These are phyloP conservation scores for Malassezia obtusa DNA, from an alignment of 1,284 basidiomycete species.

Conservation along the genomic window DNA sequence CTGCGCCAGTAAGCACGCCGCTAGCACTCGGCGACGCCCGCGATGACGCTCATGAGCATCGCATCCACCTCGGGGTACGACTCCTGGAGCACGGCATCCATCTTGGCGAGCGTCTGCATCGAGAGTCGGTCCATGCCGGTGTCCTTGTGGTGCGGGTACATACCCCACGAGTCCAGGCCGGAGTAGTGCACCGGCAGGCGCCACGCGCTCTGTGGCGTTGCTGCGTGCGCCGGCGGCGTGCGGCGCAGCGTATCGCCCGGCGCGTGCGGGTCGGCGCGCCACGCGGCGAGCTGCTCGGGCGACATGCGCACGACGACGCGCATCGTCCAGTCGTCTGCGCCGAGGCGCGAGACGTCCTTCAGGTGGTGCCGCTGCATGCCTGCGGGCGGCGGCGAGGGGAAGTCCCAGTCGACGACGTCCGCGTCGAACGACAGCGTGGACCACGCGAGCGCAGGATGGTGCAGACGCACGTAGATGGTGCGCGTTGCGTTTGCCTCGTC, in stretches of 20 bases:
- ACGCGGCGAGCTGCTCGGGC: conserved; percentile 18
- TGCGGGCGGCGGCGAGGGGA: conserved; percentile 51
- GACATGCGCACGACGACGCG: conserved; percentile 61
- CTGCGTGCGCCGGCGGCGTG: conserved; percentile 7
- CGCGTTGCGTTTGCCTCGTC: conserved; percentile 58
- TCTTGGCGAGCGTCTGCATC: conserved; percentile 26
- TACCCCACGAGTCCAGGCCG: conserved; percentile 28
- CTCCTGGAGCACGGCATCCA: conserved; percentile 28
- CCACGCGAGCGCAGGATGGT: conserved; percentile 81
- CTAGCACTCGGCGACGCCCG: conserved; percentile 29
- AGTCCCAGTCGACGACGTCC: conserved; percentile 72
- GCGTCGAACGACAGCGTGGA: conserved; percentile 85
- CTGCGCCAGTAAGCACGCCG: not conserved
- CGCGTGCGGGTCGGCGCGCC: not conserved
- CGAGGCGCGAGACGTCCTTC: conserved; percentile 77
- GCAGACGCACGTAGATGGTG: conserved; percentile 61
- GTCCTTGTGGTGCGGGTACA: conserved; percentile 36
- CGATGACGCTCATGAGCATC: conserved; percentile 43
- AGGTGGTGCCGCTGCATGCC: conserved; percentile 72
- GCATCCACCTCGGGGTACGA: conserved; percentile 41
- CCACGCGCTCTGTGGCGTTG: conserved; percentile 17
- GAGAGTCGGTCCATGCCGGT: conserved; percentile 15
- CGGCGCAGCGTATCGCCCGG: not conserved
- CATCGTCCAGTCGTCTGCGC: conserved; percentile 62
- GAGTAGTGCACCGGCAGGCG: conserved; percentile 30